Evolutionary conservation across 306 rosid genomes (phyloP), one percentile per base, ranked within the genome.

Genomic region (Gleditsia sinensis): DNA sequence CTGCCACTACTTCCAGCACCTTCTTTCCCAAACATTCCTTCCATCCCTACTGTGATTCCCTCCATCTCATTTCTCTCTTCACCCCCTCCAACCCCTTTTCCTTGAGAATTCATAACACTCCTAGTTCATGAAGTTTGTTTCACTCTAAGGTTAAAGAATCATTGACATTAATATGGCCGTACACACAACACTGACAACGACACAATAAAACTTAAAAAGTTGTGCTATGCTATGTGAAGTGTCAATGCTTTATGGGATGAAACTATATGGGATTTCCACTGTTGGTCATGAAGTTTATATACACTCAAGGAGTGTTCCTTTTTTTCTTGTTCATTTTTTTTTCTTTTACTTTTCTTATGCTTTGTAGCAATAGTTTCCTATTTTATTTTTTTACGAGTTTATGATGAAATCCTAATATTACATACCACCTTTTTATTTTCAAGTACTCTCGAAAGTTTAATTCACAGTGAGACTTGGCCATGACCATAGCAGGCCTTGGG

Each of bases 31-130:
- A 60, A 42, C 21, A 33, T 61, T 6, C 78, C 69, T 10, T 20
- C 39, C 3, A 59, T 73, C 32, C 78, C 70, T n/a, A 60, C 28
- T 20, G 42, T 10, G 7, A 20, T 74, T 14, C 62, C 78, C 11
- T 46, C 78, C 42, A 34, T 62, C 59, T 54, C 78, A 32, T 63
- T 74, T 40, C 19, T 63, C 21, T 62, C 78, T 13, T 64, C 78
- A 34, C 72, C 72, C 7, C 78, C 78, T 24, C 1, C 43, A 16
- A 16, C 63, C 50, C 12, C 37, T 1, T 50, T 30, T 67, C 78
- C 78, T 34, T 74, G 71, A 74, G 1, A 16, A 17, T 28, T 10
- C 13, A 3, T 10, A 7, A 23, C 39, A 42, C 14, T 42, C 0
- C 9, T 23, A 32, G 42, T 7, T 60, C 7, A n/a, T 60, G 67